Evolutionary conservation across 2,329 filamentous ascomycete species (phyloP), one percentile per base, ranked within the genome.

Genomic region (Pseudonectria buxi): DNA sequence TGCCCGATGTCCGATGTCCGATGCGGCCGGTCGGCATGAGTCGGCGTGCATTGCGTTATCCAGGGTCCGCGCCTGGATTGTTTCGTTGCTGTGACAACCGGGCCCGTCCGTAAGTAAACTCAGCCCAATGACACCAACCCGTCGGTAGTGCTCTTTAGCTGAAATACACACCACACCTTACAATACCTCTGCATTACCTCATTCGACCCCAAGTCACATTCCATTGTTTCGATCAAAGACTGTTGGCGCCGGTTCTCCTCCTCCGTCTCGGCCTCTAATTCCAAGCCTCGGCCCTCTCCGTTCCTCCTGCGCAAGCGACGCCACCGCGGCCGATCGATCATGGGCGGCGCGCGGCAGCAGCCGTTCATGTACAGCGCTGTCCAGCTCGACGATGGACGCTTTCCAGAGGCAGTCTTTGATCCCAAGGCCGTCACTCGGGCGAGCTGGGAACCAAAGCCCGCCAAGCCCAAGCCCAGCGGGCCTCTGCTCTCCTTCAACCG

Each of bases 341-440:
- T 54, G 51, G 34, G 41, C 60, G 58, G 51, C 33, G 44, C 46
- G 37, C 41, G 57, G 26, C 62, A 59, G 61, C 86, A 59, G 61
- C 86, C 86, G 36, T 92, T 82, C 66, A 72, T 90, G 61, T 92
- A 92, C 63, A 74, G 79, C 41, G 51, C 63, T 51, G 67, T 57
- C 61, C 72, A 44, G 57, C 62, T 49, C 52, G 55, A 69, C 50
- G 70, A 77, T 55, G 64, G 68, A 31, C 71, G 72, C 49, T 72
- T 72, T 44, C 72, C 65, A 56, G 64, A 59, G 58, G 66, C 53
- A 53, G 65, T 58, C n/a, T 94, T 94, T 62, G 88, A 95, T 53
- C 89, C 90, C 32, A 94, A 89, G 60, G 83, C 85, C 40, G 74
- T 88, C 32, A 89, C 87, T 14, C 75, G 87, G 55, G 83, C 86